Conservation (phyloP, 768 basidiomycete genomes). For the Lactifluus rugatus region DNA sequence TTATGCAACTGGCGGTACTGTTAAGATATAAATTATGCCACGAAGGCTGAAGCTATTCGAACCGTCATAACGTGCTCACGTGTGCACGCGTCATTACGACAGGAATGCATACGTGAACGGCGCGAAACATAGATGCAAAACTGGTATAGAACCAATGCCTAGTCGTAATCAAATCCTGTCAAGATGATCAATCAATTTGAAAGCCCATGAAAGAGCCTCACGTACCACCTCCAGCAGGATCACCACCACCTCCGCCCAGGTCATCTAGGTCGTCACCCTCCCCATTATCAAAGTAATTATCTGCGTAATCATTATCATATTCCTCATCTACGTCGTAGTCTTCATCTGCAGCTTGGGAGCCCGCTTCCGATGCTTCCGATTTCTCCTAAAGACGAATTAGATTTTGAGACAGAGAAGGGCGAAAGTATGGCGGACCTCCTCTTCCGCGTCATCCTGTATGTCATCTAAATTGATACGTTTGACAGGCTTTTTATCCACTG, state of each 20-base stretch:
- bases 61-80: background rate
- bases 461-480: constrained; percentile 18
- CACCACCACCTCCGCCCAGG: constrained; percentile 57
- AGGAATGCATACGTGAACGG: constrained; percentile 5
- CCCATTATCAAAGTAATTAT: constrained; percentile 87
- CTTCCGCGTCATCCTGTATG: constrained; percentile 14
- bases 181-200: background rate
- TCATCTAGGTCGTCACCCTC: constrained; percentile 77
- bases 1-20: background rate
- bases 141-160: constrained; percentile 4
- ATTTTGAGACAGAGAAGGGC: background rate
- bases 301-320: constrained; percentile 85
- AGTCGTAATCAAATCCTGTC: constrained; percentile 24
- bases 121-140: background rate
- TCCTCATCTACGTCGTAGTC: constrained; percentile 88
- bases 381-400: constrained; percentile 41
- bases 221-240: constrained; percentile 50
- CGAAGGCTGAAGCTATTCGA: background rate
- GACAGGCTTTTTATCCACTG: constrained; percentile 7
- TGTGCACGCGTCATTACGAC: background rate
- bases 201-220: background rate
- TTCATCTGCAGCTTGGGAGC: constrained; percentile 53
- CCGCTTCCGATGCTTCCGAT: constrained; percentile 58
- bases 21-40: background rate
- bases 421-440: background rate